These are phyloP conservation scores for Lepraria neglecta DNA, from an alignment of 495 filamentous ascomycete species.

Conservation along the genomic window DNA sequence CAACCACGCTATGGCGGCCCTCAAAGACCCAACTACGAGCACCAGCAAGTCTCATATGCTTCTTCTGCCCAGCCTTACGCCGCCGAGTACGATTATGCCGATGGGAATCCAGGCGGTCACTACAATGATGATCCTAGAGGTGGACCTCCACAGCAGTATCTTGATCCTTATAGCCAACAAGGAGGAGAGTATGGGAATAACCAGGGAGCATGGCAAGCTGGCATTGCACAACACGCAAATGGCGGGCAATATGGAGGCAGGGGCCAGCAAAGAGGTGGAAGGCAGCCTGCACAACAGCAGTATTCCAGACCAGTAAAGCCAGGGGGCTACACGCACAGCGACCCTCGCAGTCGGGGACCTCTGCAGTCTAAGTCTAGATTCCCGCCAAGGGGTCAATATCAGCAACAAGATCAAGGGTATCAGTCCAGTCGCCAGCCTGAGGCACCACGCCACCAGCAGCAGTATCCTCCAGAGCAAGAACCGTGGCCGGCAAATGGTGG, in stretches of 20 bases:
- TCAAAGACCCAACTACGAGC: slow-evolving; percentile 6
- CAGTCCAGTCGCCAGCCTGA: slow-evolving; percentile 1
- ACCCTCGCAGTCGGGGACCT: slow-evolving; percentile 20
- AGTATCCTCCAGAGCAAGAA: slow-evolving; percentile 6
- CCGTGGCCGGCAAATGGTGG: slow-evolving; percentile 2
- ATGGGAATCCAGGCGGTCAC: not conserved
- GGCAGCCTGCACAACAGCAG: slow-evolving; percentile 5
- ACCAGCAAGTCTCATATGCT: slow-evolving; percentile 14
- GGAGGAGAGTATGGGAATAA: slow-evolving; percentile 4
- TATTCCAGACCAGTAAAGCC: slow-evolving; percentile 1
- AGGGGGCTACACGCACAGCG: slow-evolving; percentile 1
- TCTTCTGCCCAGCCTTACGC: slow-evolving; percentile 14
- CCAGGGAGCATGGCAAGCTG: slow-evolving; percentile 4
- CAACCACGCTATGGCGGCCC: slow-evolving; percentile 16
- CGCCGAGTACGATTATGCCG: slow-evolving; percentile 3
- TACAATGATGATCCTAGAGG: slow-evolving; percentile 2
- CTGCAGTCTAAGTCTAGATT: slow-evolving; percentile 2
- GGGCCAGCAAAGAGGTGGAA: slow-evolving; percentile 9
- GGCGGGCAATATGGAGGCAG: slow-evolving; percentile 6
- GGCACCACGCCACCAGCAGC: slow-evolving; percentile 4
- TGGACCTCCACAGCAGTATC: slow-evolving; percentile 4
- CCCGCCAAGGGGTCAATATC: slow-evolving; percentile 6
- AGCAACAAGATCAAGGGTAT: not conserved
- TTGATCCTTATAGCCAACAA: not conserved
- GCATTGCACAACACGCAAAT: not conserved